Evolutionary conservation across 2,329 filamentous ascomycete genomes (phyloP).

Genomic region (Setomelanomma holmii): DNA sequence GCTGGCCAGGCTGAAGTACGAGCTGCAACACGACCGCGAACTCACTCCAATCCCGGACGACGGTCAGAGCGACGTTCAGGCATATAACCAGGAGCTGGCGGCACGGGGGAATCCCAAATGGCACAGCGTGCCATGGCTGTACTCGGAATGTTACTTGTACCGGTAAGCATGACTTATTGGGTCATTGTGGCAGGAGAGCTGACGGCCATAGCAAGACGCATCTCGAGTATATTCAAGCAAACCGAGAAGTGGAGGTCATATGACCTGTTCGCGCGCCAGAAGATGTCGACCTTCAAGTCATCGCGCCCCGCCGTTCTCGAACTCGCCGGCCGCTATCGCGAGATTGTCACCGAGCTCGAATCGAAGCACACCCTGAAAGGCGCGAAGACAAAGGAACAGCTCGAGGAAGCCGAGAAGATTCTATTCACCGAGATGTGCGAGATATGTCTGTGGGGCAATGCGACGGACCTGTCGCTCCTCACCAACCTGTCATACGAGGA

Average conservation of each 20-base stretch:
- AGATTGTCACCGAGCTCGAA: constrained; percentile 72
- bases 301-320: constrained; percentile 87
- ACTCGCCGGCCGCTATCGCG: constrained; percentile 78
- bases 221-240: constrained; percentile 77
- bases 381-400: constrained; percentile 57
- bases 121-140: constrained; percentile 89
- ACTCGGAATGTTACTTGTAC: constrained; percentile 92
- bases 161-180: constrained; percentile 57
- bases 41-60: constrained; percentile 81
- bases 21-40: constrained; percentile 85
- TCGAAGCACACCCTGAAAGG: constrained; percentile 55
- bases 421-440: constrained; percentile 94
- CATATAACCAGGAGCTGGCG: constrained; percentile 86
- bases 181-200: neutral
- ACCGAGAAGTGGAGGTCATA: constrained; percentile 87
- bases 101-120: constrained; percentile 76
- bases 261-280: constrained; percentile 88
- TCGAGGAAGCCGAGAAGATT: constrained; percentile 74
- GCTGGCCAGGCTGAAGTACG: constrained; percentile 87
- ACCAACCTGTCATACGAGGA: constrained; percentile 93
- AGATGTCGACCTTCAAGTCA: constrained; percentile 89
- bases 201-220: constrained; percentile 65
- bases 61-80: constrained; percentile 74
- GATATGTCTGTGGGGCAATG: constrained; percentile 97
- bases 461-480: constrained; percentile 89